phyloP scores from a whole-genome alignment of 495 filamentous ascomycete species.

The Oidiodendron maius region DNA sequence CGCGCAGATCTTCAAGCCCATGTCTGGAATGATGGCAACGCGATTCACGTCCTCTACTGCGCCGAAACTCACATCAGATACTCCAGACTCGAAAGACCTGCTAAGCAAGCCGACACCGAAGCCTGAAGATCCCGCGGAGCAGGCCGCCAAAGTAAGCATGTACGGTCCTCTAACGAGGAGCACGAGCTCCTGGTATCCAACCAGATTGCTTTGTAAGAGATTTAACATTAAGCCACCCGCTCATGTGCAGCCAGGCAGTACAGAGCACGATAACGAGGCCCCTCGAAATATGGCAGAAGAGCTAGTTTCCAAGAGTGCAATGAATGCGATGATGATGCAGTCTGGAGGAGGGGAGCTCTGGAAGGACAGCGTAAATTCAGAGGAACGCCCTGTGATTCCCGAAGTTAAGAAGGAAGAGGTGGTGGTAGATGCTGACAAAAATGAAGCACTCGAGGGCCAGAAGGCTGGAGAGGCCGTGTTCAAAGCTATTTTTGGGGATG shows the following conservation, averaged over 20 bases:
- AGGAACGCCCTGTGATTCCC: conserved; percentile 11
- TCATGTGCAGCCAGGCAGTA: conserved; percentile 52
- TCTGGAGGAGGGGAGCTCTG: conserved; percentile 16
- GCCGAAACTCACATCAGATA: conserved; percentile 23
- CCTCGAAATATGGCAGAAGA: conserved; percentile 31
- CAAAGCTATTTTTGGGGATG: conserved; percentile 87
- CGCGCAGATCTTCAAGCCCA: conserved; percentile 87
- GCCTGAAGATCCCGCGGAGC: conserved; percentile 70
- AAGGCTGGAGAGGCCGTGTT: conserved; percentile 87
- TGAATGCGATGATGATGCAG: conserved; percentile 50
- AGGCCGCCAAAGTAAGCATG: conserved; percentile 89
- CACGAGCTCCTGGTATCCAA: conserved; percentile 68
- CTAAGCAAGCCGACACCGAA: conserved; percentile 55
- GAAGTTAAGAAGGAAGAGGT: conserved; percentile 21
- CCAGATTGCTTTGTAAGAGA: conserved; percentile 82
- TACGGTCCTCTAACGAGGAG: conserved; percentile 82
- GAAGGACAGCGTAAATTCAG: background rate
- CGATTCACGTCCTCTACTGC: conserved; percentile 72
- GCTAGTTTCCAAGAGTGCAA: conserved; percentile 38
- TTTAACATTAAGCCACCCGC: conserved; percentile 78
- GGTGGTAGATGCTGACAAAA: conserved; percentile 66
- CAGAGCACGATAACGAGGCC: conserved; percentile 28
- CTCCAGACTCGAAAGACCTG: conserved; percentile 31
- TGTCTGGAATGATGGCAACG: conserved; percentile 85
- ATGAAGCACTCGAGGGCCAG: conserved; percentile 79